These are phyloP conservation scores for Penicillium corylophilum DNA, from an alignment of 2,329 filamentous ascomycete genomes.

Conservation along the genomic window DNA sequence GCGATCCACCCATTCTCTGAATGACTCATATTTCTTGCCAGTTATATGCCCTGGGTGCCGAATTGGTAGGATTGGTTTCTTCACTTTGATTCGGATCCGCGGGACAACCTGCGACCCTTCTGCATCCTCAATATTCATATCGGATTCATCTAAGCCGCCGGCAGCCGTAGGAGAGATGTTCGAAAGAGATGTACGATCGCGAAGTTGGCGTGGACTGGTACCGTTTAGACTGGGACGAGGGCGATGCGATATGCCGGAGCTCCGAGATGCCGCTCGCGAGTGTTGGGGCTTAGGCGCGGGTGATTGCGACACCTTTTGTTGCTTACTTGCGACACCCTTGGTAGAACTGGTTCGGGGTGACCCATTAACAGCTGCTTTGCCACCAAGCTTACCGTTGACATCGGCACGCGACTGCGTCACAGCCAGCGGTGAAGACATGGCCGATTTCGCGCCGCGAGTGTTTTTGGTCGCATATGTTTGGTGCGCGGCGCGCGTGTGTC, in stretches of 20 bases:
- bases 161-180: slow-evolving; percentile 17
- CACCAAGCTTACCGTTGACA: slow-evolving; percentile 31
- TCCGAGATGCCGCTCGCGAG: slow-evolving; percentile 33
- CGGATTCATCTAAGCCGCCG: slow-evolving; percentile 11
- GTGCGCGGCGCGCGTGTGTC: slow-evolving; percentile 45
- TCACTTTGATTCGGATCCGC: slow-evolving; percentile 49
- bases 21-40: slow-evolving; percentile 49
- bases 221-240: slow-evolving; percentile 20
- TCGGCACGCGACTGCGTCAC: slow-evolving; percentile 29
- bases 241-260: slow-evolving; percentile 23
- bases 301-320: slow-evolving; percentile 24
- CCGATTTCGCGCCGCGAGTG: slow-evolving; percentile 24
- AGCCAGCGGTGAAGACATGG: slow-evolving; percentile 33
- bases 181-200: slow-evolving; percentile 29
- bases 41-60: slow-evolving; percentile 54
- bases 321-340: slow-evolving; percentile 24
- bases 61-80: slow-evolving; percentile 50
- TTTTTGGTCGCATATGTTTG: slow-evolving; percentile 34
- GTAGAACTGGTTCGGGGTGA: slow-evolving; percentile 27
- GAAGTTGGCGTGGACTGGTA: slow-evolving; percentile 24
- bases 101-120: slow-evolving; percentile 29
- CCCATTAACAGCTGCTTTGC: slow-evolving; percentile 32
- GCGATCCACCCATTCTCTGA: slow-evolving; percentile 64
- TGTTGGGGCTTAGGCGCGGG: slow-evolving; percentile 27
- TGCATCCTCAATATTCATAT: slow-evolving; percentile 19